Percentiles rank a stretch among this genome's conserved stretches.
Evolutionary conservation across 2,329 filamentous ascomycete genomes (phyloP).

Genomic region (Nannizzia gypsea): DNA sequence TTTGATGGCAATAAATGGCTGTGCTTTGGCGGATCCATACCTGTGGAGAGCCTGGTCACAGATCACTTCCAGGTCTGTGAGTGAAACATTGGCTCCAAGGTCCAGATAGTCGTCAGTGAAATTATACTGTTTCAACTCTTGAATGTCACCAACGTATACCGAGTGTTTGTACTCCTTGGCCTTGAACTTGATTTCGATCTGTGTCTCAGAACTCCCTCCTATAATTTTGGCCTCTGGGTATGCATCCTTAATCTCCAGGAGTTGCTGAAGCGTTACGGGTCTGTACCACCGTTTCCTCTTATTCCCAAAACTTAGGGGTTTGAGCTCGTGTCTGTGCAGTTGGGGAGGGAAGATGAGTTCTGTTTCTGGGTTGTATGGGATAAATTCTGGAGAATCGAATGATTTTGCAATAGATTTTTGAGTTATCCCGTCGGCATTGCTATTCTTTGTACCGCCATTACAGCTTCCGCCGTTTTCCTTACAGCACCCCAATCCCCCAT

Average conservation of each 20-base stretch:
- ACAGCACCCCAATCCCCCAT: conserved; percentile 56
- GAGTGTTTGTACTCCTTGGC: conserved; percentile 80
- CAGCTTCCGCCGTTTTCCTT: conserved; percentile 59
- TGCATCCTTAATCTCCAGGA: conserved; percentile 80
- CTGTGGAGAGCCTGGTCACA: conserved; percentile 66
- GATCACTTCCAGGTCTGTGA: conserved; percentile 83
- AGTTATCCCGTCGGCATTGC: conserved; percentile 26
- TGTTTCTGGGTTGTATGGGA: conserved; percentile 85
- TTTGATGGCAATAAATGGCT: conserved; percentile 80
- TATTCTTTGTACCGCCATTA: conserved; percentile 35
- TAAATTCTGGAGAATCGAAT: conserved; percentile 82
- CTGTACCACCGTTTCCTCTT: conserved; percentile 91
- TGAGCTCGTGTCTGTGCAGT: conserved; percentile 70
- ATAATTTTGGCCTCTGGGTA: conserved; percentile 87
- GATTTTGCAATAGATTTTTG: conserved; percentile 31
- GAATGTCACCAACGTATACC: conserved; percentile 85
- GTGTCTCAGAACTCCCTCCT: conserved; percentile 89
- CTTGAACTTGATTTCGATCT: conserved; percentile 98
- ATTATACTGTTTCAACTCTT: conserved; percentile 70
- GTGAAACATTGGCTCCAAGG: conserved; percentile 79
- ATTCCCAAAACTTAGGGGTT: conserved; percentile 78
- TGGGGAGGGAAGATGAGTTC: conserved; percentile 89
- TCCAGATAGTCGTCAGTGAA: conserved; percentile 75
- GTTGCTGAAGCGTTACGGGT: conserved; percentile 71
- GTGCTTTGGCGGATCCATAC: conserved; percentile 59